Base-by-base conservation (phyloP, 768 basidiomycete species). In the Russula olivacea region DNA sequence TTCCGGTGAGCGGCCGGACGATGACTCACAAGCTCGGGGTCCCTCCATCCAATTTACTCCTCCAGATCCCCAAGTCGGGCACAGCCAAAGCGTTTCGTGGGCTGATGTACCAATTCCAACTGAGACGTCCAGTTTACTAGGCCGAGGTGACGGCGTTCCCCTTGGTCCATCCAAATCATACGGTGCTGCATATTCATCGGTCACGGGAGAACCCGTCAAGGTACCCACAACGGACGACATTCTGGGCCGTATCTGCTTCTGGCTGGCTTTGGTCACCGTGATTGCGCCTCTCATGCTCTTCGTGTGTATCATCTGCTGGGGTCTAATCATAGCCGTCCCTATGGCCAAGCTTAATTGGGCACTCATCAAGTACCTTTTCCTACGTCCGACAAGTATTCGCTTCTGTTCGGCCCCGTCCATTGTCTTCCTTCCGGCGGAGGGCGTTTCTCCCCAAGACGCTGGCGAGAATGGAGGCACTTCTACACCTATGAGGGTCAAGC, bases 321-420 rank as follows among this genome's bases (percentile, higher is more conserved):
- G 81, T n/a, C 80, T 93, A 64, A 86, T 99, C 64, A 81, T 99
- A 72, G 91, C 95, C 61, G 90, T 99, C 67, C 97, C 97, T 4
- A 99, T 99, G 97, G 97, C 95, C 36, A 96, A 89, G 73, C 81
- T 99, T 55, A 92, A 87, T 68, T 98, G 96, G 96, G 91, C 85
- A n/a, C 81, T 99, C 49, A 81, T 98, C 71, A 85, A 87, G 51
- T 82, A 91, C 72, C 80, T 99, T 55, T 86, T 87, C 70, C 74
- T 80, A 58, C 86, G 87, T 64, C 94, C 97, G 0, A 86, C 87
- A 34, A 80, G 81, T 45, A 88, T 99, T 67, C 91, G 96, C 58
- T 98, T 99, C 78, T 94, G 94, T 68, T 84, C 93, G 4, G 89
- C 97, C 10, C 94, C 89, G 0, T 80, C 85, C 15, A 77, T 84